phyloP scores from a whole-genome alignment of 495 filamentous ascomycete genomes.

The Symbiotaphrina buchneri region DNA sequence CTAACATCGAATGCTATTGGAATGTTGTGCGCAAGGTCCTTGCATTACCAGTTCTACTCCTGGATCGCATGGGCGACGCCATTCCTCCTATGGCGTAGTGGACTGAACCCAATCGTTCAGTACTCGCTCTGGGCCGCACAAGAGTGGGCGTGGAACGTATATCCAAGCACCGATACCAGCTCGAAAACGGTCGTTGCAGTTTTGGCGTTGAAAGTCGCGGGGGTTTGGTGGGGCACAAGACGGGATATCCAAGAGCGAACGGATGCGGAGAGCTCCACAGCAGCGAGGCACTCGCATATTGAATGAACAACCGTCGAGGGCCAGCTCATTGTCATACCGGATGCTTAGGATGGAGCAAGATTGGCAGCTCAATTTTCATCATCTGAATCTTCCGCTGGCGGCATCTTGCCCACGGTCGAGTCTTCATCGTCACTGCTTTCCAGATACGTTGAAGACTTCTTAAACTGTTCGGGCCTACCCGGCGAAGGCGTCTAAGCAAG shows the following conservation, averaged over 20 bases:
- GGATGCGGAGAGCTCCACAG: too few relatives aligned
- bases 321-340: too few relatives aligned
- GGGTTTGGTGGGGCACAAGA: slow-evolving; percentile 35
- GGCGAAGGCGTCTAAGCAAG: background rate
- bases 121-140: slow-evolving; percentile 59
- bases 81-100: slow-evolving; percentile 70
- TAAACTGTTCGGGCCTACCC: slow-evolving; percentile 59
- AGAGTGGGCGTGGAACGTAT: slow-evolving; percentile 95
- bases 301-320: too few relatives aligned
- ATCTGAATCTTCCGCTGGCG: slow-evolving; percentile 33
- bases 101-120: slow-evolving; percentile 48
- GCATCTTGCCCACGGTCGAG: slow-evolving; percentile 63
- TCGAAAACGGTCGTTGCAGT: slow-evolving; percentile 54
- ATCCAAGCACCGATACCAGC: slow-evolving; percentile 68
- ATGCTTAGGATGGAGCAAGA: too few relatives aligned
- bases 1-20: slow-evolving; percentile 67
- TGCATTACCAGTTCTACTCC: slow-evolving; percentile 96
- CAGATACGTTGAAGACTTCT: slow-evolving; percentile 30
- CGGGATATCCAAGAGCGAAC: slow-evolving; percentile 12
- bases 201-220: slow-evolving; percentile 38
- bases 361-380: slow-evolving; percentile 9
- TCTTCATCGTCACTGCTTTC: slow-evolving; percentile 49
- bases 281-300: too few relatives aligned
- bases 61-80: slow-evolving; percentile 85
- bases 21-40: slow-evolving; percentile 68